These are phyloP conservation scores for Phytopythium boreale DNA, from an alignment of 352 stramenopile species.

Conservation along the genomic window DNA sequence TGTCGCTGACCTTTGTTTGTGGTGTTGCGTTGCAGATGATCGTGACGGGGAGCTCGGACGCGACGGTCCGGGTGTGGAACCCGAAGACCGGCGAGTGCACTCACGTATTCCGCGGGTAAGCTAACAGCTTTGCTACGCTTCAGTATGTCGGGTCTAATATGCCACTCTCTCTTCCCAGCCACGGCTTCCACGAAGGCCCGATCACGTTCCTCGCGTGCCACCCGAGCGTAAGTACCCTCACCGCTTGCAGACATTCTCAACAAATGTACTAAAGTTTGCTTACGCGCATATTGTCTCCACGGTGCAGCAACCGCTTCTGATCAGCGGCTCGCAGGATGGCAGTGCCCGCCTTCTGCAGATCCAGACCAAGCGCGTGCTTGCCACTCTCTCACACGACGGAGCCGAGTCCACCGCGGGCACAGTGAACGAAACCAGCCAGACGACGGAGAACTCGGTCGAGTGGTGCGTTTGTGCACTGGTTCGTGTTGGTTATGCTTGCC, in stretches of 20 bases:
- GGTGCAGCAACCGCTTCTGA: slow-evolving; percentile 85
- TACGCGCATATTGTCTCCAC: not conserved
- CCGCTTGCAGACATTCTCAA: not conserved
- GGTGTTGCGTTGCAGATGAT: slow-evolving; percentile 65
- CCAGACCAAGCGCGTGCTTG: slow-evolving; percentile 92
- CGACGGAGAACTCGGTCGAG: slow-evolving; percentile 84
- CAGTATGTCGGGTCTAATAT: not conserved
- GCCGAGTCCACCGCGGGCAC: slow-evolving; percentile 47
- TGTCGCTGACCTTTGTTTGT: not conserved
- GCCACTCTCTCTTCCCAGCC: slow-evolving; percentile 27
- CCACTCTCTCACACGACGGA: slow-evolving; percentile 75
- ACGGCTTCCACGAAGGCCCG: slow-evolving; percentile 83
- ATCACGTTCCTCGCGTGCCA: slow-evolving; percentile 92
- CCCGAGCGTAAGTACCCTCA: slow-evolving; percentile 44
- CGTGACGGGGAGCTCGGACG: slow-evolving; percentile 91
- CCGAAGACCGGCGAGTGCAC: slow-evolving; percentile 93
- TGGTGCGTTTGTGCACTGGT: slow-evolving; percentile 38
- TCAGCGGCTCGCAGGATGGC: slow-evolving; percentile 93
- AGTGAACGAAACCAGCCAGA: slow-evolving; percentile 38
- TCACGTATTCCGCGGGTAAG: slow-evolving; percentile 84
- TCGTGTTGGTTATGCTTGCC: slow-evolving; percentile 7
- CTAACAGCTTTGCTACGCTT: not conserved
- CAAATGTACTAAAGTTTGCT: not conserved
- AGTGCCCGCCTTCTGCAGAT: slow-evolving; percentile 92
- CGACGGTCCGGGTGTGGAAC: slow-evolving; percentile 95